Conservation (phyloP, 2,329 filamentous ascomycete species). For the Xylariaceae sp. region DNA sequence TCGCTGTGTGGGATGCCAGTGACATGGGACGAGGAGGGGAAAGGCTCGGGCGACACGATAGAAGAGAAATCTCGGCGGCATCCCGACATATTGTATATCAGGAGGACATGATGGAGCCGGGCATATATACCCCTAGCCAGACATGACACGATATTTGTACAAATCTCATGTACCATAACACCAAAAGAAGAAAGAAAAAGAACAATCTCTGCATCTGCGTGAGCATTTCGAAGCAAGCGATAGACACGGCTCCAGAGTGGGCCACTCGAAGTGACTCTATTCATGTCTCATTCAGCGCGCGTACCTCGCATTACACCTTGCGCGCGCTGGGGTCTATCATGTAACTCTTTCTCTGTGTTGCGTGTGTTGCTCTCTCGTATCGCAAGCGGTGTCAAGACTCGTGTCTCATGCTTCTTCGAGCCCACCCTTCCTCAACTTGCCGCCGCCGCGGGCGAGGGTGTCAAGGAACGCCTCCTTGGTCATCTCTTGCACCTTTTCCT, state of each 20-base stretch:
- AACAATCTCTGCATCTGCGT: neutral
- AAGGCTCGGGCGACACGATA: neutral
- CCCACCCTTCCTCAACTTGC: constrained; percentile 56
- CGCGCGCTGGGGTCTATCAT: neutral
- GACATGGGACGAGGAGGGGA: neutral
- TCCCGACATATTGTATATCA: neutral
- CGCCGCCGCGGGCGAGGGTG: constrained; percentile 69
- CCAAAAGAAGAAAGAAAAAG: neutral
- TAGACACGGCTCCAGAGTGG: constrained; percentile 28
- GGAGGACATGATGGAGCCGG: neutral
- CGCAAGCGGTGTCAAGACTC: neutral
- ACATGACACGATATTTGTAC: constrained; percentile 4
- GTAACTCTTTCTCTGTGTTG: constrained; percentile 10
- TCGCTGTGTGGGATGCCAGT: neutral
- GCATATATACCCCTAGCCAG: neutral
- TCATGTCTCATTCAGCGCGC: too few species aligned
- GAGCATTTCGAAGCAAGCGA: constrained; percentile 8
- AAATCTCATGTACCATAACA: constrained; percentile 24
- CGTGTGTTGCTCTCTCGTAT: neutral
- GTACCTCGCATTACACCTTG: neutral
- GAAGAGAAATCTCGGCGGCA: neutral
- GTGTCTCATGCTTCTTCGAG: constrained; percentile 53
- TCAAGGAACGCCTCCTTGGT: constrained; percentile 96
- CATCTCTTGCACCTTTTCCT: constrained; percentile 92
- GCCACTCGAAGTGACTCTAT: neutral